A percentile compares a stretch with the other conserved stretches of the same genome.
Evolutionary conservation across 1,284 basidiomycete genomes (phyloP).

Genomic region (Veloboletus limbatus): DNA sequence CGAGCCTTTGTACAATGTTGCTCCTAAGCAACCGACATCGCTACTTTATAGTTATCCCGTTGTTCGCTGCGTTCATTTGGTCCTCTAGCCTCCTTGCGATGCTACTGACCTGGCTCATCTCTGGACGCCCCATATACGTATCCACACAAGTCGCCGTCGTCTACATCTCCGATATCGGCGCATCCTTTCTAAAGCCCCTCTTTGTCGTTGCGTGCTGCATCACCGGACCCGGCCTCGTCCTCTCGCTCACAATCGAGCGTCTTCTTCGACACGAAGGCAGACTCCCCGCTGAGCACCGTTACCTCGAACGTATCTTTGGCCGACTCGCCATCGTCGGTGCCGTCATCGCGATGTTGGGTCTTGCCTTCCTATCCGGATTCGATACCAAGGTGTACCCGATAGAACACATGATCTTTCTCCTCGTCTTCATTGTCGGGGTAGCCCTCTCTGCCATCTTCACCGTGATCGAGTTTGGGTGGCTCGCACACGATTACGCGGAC

Average conservation of each 20-base stretch:
- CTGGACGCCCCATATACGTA: slow-evolving; percentile 47
- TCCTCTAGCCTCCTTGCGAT: slow-evolving; percentile 61
- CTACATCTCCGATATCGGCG: slow-evolving; percentile 74
- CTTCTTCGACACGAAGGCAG: slow-evolving; percentile 63
- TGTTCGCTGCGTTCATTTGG: slow-evolving; percentile 61
- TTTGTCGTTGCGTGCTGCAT: slow-evolving; percentile 62
- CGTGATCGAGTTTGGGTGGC: slow-evolving; percentile 66
- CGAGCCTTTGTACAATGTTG: too few species aligned
- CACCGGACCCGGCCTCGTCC: slow-evolving; percentile 58
- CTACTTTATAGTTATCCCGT: slow-evolving; percentile 61
- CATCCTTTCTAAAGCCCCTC: slow-evolving; percentile 66
- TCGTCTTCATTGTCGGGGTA: slow-evolving; percentile 64
- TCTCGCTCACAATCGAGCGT: slow-evolving; percentile 58
- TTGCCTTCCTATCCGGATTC: slow-evolving; percentile 63
- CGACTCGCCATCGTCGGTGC: slow-evolving; percentile 57
- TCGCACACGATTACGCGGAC: slow-evolving; percentile 53
- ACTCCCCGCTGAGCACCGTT: slow-evolving; percentile 55
- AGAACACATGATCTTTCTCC: slow-evolving; percentile 56
- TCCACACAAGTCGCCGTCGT: slow-evolving; percentile 54
- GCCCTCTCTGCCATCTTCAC: slow-evolving; percentile 69
- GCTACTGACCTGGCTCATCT: slow-evolving; percentile 62
- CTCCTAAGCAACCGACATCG: slow-evolving; percentile 39
- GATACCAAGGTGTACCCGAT: slow-evolving; percentile 55
- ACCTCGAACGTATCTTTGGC: slow-evolving; percentile 52
- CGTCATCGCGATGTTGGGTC: slow-evolving; percentile 54